Conservation (phyloP, 805 yeast genomes). For the Torulaspora maleeae region DNA sequence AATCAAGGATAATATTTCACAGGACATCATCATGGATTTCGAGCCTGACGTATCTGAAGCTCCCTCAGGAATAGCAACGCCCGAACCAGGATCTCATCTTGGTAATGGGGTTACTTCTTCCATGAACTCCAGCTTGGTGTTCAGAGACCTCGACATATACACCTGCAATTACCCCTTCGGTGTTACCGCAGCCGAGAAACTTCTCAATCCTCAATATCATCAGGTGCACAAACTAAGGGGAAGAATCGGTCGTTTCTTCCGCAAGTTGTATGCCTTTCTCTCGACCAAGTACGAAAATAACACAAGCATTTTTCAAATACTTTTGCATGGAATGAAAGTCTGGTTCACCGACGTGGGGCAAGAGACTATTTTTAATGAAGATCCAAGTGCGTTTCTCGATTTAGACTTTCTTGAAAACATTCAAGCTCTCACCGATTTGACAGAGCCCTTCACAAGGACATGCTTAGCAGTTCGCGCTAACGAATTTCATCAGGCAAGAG, state of each 20-base stretch:
- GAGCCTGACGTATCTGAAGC: slow-evolving; percentile 43
- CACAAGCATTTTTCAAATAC: slow-evolving; percentile 54
- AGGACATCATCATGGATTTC: slow-evolving; percentile 37
- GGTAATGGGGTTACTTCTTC: slow-evolving; percentile 38
- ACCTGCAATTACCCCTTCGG: slow-evolving; percentile 65
- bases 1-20: slow-evolving; percentile 17
- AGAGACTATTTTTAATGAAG: slow-evolving; percentile 56
- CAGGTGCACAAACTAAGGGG: slow-evolving; percentile 59
- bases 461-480: slow-evolving; percentile 71
- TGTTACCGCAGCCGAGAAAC: slow-evolving; percentile 44
- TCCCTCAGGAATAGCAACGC: slow-evolving; percentile 36
- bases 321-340: slow-evolving; percentile 59
- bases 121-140: slow-evolving; percentile 51
- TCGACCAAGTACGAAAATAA: slow-evolving; percentile 53
- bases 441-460: slow-evolving; percentile 72
- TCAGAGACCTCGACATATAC: slow-evolving; percentile 58
- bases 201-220: slow-evolving; percentile 40
- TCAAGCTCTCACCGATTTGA: slow-evolving; percentile 58
- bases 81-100: slow-evolving; percentile 32
- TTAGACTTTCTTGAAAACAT: slow-evolving; percentile 52
- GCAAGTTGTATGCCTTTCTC: slow-evolving; percentile 48
- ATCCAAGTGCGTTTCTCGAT: slow-evolving; percentile 50
- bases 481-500: slow-evolving; percentile 69
- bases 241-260: slow-evolving; percentile 59
- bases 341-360: slow-evolving; percentile 82